These are phyloP conservation scores for Abelmoschus esculentus DNA, from an alignment of 345 rosid genomes.

Conservation along the genomic window DNA sequence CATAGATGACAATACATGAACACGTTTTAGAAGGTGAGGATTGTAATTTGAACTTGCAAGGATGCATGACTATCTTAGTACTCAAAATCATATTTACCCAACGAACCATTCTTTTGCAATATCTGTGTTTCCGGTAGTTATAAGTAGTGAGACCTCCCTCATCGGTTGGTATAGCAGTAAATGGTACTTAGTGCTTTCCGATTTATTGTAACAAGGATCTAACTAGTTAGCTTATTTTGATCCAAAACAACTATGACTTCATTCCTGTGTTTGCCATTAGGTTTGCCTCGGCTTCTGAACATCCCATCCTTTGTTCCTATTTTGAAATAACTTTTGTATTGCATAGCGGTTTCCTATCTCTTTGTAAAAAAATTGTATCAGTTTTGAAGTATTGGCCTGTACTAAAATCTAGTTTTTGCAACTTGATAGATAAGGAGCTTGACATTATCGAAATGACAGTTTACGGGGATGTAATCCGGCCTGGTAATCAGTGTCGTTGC, in stretches of 20 bases:
- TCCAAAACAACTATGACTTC: not conserved
- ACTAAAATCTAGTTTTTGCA: not conserved
- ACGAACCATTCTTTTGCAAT: not conserved
- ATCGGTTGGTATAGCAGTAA: not conserved
- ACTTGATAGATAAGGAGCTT: conserved; percentile 70
- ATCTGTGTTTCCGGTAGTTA: not conserved
- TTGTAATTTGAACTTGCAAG: too few species aligned
- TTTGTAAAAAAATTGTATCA: not conserved
- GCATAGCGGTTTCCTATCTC: not conserved
- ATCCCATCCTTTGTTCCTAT: not conserved
- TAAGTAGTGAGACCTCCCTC: not conserved
- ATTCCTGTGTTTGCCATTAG: not conserved
- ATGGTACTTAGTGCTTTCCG: not conserved
- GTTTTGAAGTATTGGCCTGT: not conserved
- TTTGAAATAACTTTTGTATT: not conserved
- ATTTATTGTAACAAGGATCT: not conserved
- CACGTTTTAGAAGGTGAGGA: too few species aligned
- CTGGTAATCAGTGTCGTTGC: conserved; percentile 90
- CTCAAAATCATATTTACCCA: too few species aligned
- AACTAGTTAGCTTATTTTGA: not conserved
- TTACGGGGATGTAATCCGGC: conserved; percentile 80
- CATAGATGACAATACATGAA: too few species aligned
- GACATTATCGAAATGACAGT: conserved; percentile 96
- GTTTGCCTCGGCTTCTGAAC: not conserved
- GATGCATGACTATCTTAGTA: too few species aligned